Evolutionary conservation across 495 filamentous ascomycete genomes (phyloP).

Genomic region (Xylaria nigripes): DNA sequence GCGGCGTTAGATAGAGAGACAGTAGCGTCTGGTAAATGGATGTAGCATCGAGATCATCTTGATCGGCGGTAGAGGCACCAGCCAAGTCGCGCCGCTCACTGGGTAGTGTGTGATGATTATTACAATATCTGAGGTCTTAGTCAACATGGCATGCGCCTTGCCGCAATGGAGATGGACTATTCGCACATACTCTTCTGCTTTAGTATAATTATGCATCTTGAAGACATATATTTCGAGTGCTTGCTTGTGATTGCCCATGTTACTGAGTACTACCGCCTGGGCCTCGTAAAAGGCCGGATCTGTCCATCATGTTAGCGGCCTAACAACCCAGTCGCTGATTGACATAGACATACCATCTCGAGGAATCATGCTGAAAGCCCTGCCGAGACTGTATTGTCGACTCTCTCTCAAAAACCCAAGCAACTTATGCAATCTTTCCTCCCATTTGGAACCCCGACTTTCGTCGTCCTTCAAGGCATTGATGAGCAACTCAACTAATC

Average conservation of each 20-base stretch:
- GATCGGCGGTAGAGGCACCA: slow-evolving; percentile 6
- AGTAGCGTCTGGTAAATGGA: slow-evolving; percentile 89
- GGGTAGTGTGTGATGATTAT: slow-evolving; percentile 60
- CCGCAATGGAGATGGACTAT: slow-evolving; percentile 1
- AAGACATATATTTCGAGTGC: slow-evolving; percentile 95
- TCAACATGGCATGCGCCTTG: slow-evolving; percentile 10
- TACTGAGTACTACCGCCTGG: slow-evolving; percentile 83
- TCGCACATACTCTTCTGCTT: slow-evolving; percentile 77
- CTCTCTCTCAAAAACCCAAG: slow-evolving; percentile 68
- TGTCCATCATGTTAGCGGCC: slow-evolving; percentile 23
- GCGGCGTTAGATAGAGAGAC: slow-evolving; percentile 81
- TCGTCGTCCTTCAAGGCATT: slow-evolving; percentile 47
- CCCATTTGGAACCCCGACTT: slow-evolving; percentile 39
- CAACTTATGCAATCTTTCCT: slow-evolving; percentile 54
- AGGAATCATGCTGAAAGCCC: slow-evolving; percentile 66
- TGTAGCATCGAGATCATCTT: slow-evolving; percentile 45
- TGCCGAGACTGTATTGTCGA: slow-evolving; percentile 68
- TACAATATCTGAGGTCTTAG: slow-evolving; percentile 66
- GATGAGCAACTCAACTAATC: slow-evolving; percentile 68
- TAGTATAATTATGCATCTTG: slow-evolving; percentile 73
- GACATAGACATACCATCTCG: slow-evolving; percentile 55
- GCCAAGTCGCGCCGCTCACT: slow-evolving; percentile 16
- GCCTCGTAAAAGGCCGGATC: slow-evolving; percentile 84
- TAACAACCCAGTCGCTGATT: not conserved
- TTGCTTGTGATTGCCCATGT: slow-evolving; percentile 92